These are phyloP conservation scores for Oryza meridionalis DNA, from an alignment of 176 grass and related monocot genomes.

Conservation along the genomic window DNA sequence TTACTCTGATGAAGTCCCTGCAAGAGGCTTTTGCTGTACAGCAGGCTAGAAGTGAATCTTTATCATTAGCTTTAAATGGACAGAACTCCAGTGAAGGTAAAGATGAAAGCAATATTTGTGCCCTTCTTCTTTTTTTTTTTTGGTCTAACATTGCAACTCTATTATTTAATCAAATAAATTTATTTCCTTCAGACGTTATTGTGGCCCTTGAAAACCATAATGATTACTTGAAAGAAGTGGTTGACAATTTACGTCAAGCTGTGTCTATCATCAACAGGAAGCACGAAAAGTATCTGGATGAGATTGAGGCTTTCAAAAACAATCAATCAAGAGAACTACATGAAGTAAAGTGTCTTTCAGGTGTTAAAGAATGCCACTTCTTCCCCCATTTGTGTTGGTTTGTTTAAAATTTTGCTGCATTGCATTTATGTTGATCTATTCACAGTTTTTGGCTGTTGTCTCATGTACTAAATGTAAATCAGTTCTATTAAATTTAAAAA, in stretches of 20 bases:
- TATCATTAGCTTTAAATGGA: slow-evolving; percentile 61
- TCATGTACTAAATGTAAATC: slow-evolving; percentile 11
- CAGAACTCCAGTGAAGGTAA: slow-evolving; percentile 78
- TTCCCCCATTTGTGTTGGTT: slow-evolving; percentile 19
- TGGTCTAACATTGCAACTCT: neutral
- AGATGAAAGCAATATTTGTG: slow-evolving; percentile 5
- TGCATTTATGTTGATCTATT: slow-evolving; percentile 17
- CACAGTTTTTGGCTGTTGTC: neutral
- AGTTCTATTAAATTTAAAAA: slow-evolving; percentile 8
- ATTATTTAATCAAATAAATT: neutral
- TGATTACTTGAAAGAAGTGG: slow-evolving; percentile 64
- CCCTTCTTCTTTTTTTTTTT: neutral
- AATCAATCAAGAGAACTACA: slow-evolving; percentile 62
- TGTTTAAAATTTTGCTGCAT: slow-evolving; percentile 1
- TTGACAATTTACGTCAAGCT: slow-evolving; percentile 69
- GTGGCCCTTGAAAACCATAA: slow-evolving; percentile 75
- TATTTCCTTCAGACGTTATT: slow-evolving; percentile 73
- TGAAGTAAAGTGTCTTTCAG: slow-evolving; percentile 86
- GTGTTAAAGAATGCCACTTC: slow-evolving; percentile 49
- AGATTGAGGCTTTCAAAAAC: slow-evolving; percentile 67
- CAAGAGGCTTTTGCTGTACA: slow-evolving; percentile 65
- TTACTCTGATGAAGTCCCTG: slow-evolving; percentile 79
- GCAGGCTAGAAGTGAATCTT: slow-evolving; percentile 70
- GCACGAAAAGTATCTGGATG: slow-evolving; percentile 68
- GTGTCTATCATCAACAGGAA: slow-evolving; percentile 68